Percentiles rank a stretch among this genome's conserved stretches.
phyloP scores from a whole-genome alignment of 495 filamentous ascomycete genomes.

The Penicillium maclennaniae region DNA sequence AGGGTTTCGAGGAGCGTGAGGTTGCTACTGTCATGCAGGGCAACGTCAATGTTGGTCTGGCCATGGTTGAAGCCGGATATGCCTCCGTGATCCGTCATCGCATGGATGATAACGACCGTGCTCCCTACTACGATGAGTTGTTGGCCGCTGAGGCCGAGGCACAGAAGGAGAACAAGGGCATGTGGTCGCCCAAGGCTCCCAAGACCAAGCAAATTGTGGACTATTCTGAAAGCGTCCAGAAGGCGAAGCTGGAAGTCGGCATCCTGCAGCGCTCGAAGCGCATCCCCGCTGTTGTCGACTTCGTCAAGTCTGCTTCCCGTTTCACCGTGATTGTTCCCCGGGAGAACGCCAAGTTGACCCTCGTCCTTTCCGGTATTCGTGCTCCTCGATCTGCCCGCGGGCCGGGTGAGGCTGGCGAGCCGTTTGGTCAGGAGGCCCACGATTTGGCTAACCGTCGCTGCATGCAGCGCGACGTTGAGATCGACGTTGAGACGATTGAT shows the following conservation, averaged over 20 bases:
- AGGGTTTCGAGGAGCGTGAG: constrained; percentile 91
- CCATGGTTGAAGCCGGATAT: constrained; percentile 86
- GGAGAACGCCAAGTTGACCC: constrained; percentile 90
- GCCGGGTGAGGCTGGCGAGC: constrained; percentile 77
- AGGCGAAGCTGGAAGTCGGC: constrained; percentile 88
- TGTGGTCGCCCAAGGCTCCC: constrained; percentile 85
- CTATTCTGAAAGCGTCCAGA: constrained; percentile 87
- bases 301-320: constrained; percentile 90
- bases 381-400: constrained; percentile 85
- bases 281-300: constrained; percentile 94
- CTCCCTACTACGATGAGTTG: constrained; percentile 89
- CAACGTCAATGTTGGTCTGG: constrained; percentile 81
- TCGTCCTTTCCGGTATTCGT: constrained; percentile 91
- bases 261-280: constrained; percentile 83
- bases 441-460: constrained; percentile 82
- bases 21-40: constrained; percentile 81
- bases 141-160: constrained; percentile 84
- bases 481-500: constrained; percentile 92
- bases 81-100: constrained; percentile 91
- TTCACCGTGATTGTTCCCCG: constrained; percentile 91
- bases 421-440: constrained; percentile 91
- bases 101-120: constrained; percentile 87
- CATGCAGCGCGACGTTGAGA: constrained; percentile 94
- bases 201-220: constrained; percentile 77
- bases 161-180: constrained; percentile 80